Evolutionary conservation across 2,329 filamentous ascomycete species (phyloP).

Genomic region (Claviceps africana): DNA sequence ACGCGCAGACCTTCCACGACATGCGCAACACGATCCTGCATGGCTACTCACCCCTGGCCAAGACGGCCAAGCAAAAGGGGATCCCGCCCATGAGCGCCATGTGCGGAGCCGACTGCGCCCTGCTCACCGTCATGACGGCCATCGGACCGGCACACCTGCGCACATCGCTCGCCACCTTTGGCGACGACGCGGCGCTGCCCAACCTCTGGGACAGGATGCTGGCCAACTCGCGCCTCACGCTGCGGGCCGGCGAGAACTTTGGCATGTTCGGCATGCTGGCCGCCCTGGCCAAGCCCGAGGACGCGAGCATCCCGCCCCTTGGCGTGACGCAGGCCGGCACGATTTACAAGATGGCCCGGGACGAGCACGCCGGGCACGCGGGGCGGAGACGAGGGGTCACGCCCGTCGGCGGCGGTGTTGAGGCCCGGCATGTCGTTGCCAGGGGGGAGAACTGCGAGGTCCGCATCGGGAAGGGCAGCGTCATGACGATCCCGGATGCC

Average conservation of each 20-base stretch:
- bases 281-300: not conserved
- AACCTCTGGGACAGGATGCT: not conserved
- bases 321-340: not conserved
- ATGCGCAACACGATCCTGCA: not conserved
- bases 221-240: not conserved
- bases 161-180: not conserved
- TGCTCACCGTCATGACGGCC: not conserved
- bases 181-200: too few species aligned
- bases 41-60: not conserved
- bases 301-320: not conserved
- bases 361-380: not conserved
- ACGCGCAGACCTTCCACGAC: not conserved
- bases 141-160: not conserved
- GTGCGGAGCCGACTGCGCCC: not conserved
- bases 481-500: not conserved
- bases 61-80: not conserved
- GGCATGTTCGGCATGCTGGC: not conserved
- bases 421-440: not conserved
- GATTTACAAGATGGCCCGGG: not conserved
- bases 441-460: not conserved
- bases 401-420: too few species aligned
- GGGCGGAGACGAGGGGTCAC: too few species aligned
- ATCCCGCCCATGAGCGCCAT: not conserved
- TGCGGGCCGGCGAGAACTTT: not conserved
- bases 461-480: not conserved